Percentiles rank a stretch among this genome's conserved stretches.
Conservation (phyloP, 768 basidiomycete species). For the Russula emetica region DNA sequence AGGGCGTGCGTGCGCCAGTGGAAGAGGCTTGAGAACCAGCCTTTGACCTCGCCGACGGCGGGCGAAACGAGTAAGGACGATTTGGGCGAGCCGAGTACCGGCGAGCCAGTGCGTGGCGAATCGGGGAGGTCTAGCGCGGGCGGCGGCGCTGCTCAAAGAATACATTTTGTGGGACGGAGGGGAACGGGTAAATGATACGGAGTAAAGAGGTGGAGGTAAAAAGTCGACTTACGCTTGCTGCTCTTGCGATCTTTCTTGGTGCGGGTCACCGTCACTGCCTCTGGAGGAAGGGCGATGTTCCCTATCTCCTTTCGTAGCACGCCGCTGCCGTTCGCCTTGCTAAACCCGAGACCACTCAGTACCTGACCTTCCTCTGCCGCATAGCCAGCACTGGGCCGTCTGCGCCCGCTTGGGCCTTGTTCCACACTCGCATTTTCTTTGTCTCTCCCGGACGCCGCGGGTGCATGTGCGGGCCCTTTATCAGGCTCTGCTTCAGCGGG, state of each 20-base stretch:
- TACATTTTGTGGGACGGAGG: not conserved
- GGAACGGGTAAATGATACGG: not conserved
- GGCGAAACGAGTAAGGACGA: constrained; percentile 51
- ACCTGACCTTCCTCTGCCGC: constrained; percentile 28
- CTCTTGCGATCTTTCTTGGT: constrained; percentile 50
- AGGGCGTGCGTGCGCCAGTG: constrained; percentile 73
- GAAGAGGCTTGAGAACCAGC: constrained; percentile 95
- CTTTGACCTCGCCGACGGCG: constrained; percentile 79
- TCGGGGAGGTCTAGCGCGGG: constrained; percentile 46
- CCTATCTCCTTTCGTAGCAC: constrained; percentile 49
- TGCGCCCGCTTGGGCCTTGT: constrained; percentile 30
- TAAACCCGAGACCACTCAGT: constrained; percentile 36
- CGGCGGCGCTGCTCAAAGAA: constrained; percentile 8
- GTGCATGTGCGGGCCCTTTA: constrained; percentile 9
- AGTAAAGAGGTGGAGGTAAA: not conserved
- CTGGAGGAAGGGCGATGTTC: constrained; percentile 41
- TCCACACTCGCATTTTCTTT: constrained; percentile 40
- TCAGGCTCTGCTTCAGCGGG: constrained; percentile 13
- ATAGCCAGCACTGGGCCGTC: constrained; percentile 10
- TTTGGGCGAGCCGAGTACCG: constrained; percentile 41
- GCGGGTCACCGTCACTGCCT: constrained; percentile 41
- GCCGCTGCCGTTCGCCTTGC: constrained; percentile 27
- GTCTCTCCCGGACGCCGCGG: constrained; percentile 21
- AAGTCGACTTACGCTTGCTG: constrained; percentile 46
- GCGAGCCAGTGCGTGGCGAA: constrained; percentile 46